Evolutionary conservation across 2,329 filamentous ascomycete genomes (phyloP).

Genomic region (Alternaria postmessia): DNA sequence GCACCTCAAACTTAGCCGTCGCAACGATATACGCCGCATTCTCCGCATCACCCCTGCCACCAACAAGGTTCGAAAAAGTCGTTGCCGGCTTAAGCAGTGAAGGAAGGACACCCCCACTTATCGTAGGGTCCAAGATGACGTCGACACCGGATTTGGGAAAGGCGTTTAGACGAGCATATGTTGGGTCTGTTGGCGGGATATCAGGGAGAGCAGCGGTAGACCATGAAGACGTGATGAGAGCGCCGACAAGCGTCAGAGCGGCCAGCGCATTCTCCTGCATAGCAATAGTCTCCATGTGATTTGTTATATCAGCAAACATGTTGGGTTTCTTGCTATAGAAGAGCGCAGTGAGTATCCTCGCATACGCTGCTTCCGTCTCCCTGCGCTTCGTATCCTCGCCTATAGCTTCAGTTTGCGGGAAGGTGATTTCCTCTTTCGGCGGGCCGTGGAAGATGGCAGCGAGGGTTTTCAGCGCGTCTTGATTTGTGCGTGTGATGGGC

Average conservation of each 20-base stretch:
- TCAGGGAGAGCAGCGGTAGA: slow-evolving; percentile 48
- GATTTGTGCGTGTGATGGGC: slow-evolving; percentile 61
- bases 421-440: slow-evolving; percentile 45
- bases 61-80: slow-evolving; percentile 66
- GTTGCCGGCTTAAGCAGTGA: slow-evolving; percentile 66
- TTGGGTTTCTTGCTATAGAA: slow-evolving; percentile 61
- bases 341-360: slow-evolving; percentile 63
- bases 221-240: slow-evolving; percentile 65
- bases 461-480: slow-evolving; percentile 63
- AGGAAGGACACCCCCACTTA: slow-evolving; percentile 61
- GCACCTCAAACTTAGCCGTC: slow-evolving; percentile 64
- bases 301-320: slow-evolving; percentile 62
- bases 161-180: slow-evolving; percentile 50
- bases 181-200: slow-evolving; percentile 60
- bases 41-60: slow-evolving; percentile 64
- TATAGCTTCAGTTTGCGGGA: slow-evolving; percentile 44
- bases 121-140: slow-evolving; percentile 61
- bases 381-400: slow-evolving; percentile 40
- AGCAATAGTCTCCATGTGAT: slow-evolving; percentile 64
- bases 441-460: slow-evolving; percentile 66
- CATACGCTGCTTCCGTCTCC: slow-evolving; percentile 60
- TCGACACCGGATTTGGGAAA: slow-evolving; percentile 57
- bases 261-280: slow-evolving; percentile 65
- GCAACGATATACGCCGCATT: slow-evolving; percentile 66
- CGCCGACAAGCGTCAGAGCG: slow-evolving; percentile 61